These are phyloP conservation scores for Monosporascus sp. DNA, from an alignment of 2,329 filamentous ascomycete genomes.

Conservation along the genomic window DNA sequence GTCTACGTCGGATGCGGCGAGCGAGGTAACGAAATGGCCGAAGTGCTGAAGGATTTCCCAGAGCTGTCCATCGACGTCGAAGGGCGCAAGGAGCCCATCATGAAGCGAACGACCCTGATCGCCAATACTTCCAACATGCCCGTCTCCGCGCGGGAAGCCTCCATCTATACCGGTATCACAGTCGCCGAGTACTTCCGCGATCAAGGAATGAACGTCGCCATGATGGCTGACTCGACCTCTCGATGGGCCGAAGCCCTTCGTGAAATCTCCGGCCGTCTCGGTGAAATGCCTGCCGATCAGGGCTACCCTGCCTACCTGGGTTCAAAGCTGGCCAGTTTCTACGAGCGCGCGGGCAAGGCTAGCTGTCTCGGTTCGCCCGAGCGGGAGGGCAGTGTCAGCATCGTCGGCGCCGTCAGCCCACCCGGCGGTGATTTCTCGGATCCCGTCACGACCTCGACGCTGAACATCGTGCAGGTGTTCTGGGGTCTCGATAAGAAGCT, in stretches of 20 bases:
- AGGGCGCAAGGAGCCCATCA: slow-evolving; percentile 94
- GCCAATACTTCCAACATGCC: slow-evolving; percentile 99
- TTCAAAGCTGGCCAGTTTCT: slow-evolving; percentile 97
- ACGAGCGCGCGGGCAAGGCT: slow-evolving; percentile 92
- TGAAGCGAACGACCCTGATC: slow-evolving; percentile 98
- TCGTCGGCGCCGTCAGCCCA: slow-evolving; percentile 94
- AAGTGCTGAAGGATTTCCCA: slow-evolving; percentile 99
- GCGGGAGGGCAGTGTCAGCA: slow-evolving; percentile 87
- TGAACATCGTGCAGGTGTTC: slow-evolving; percentile 98
- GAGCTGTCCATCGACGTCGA: slow-evolving; percentile 94
- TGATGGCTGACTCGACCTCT: slow-evolving; percentile 99
- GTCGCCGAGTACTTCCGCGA: slow-evolving; percentile 97
- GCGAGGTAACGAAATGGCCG: slow-evolving; percentile 89
- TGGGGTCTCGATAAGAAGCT: slow-evolving; percentile 99
- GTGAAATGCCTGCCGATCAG: slow-evolving; percentile 99
- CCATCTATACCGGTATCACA: slow-evolving; percentile 95
- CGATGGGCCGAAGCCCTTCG: slow-evolving; percentile 98
- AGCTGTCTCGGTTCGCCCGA: slow-evolving; percentile 82
- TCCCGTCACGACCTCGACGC: slow-evolving; percentile 87
- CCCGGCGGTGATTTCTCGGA: slow-evolving; percentile 99
- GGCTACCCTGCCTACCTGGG: slow-evolving; percentile 97
- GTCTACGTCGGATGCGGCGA: slow-evolving; percentile 78
- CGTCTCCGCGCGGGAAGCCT: slow-evolving; percentile 94
- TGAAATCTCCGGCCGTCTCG: slow-evolving; percentile 96
- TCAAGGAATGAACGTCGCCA: slow-evolving; percentile 93